Conservation (phyloP, 495 filamentous ascomycete species). For the Schizothecium vesticola region DNA sequence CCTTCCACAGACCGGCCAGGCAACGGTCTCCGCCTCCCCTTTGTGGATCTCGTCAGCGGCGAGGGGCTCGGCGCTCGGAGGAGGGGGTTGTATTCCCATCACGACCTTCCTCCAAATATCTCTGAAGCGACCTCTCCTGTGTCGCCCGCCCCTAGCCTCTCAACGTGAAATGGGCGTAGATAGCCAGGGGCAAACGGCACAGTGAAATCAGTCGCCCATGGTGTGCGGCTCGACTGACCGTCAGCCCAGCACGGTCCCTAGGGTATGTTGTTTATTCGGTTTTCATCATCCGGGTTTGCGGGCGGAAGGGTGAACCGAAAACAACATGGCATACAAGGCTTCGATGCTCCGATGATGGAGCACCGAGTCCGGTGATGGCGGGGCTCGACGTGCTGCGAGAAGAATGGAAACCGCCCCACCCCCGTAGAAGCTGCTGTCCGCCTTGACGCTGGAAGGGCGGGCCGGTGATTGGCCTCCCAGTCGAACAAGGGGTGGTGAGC, state of each 20-base stretch:
- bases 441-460: background rate
- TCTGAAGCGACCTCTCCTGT: background rate
- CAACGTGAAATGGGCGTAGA: background rate
- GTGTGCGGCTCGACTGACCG: background rate
- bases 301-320: background rate
- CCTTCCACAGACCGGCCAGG: background rate
- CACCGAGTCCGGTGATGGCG: background rate
- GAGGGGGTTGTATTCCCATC: background rate
- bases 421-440: conserved; percentile 2
- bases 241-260: background rate
- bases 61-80: background rate
- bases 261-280: background rate
- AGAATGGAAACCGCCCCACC: background rate
- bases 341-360: background rate
- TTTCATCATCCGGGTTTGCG: background rate
- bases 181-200: background rate
- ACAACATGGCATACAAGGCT: background rate
- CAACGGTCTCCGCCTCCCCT: background rate
- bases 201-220: background rate
- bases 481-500: conserved; percentile 2
- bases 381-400: background rate
- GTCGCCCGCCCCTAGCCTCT: background rate
- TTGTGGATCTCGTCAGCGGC: background rate
- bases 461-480: background rate
- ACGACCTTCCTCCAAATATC: background rate